phyloP scores from a whole-genome alignment of 2,329 filamentous ascomycete genomes.

The Sporothrix variecibatus region DNA sequence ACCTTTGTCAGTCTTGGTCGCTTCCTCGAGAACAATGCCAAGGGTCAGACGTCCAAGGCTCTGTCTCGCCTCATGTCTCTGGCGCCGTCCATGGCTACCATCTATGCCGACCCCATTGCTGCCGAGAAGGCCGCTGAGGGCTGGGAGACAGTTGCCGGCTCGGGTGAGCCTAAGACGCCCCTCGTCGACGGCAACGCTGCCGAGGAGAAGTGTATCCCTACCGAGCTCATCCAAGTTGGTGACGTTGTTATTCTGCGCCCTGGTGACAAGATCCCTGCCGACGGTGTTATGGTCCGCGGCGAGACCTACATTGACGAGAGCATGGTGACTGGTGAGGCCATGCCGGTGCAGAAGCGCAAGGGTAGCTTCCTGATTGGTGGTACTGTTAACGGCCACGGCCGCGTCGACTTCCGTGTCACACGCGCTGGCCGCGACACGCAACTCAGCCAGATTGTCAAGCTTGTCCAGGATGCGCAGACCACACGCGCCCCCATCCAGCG shows the following conservation, averaged over 20 bases:
- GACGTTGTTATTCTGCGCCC: conserved; percentile 92
- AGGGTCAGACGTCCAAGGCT: conserved; percentile 93
- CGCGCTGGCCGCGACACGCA: conserved; percentile 93
- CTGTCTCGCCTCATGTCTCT: conserved; percentile 93
- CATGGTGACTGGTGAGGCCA: conserved; percentile 97
- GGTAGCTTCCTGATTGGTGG: conserved; percentile 82
- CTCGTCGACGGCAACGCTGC: conserved; percentile 59
- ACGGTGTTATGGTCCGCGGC: conserved; percentile 82
- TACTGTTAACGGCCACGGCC: conserved; percentile 91
- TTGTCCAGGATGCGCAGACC: conserved; percentile 97
- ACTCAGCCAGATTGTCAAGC: conserved; percentile 94
- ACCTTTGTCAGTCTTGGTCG: conserved; percentile 91
- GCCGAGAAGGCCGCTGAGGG: conserved; percentile 85
- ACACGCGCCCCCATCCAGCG: conserved; percentile 91
- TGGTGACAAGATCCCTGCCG: conserved; percentile 94
- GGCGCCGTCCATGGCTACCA: conserved; percentile 93
- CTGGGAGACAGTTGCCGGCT: conserved; percentile 58
- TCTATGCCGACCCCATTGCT: conserved; percentile 92
- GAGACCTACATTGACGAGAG: conserved; percentile 96
- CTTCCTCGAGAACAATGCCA: conserved; percentile 90
- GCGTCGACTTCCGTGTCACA: conserved; percentile 89
- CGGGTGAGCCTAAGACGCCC: conserved; percentile 48
- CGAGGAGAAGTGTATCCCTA: conserved; percentile 87
- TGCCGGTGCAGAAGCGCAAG: conserved; percentile 88
- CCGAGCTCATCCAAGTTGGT: conserved; percentile 89